These are phyloP conservation scores for Linderina pennispora DNA, from an alignment of 192 early-diverging fungal genomes.

Conservation along the genomic window DNA sequence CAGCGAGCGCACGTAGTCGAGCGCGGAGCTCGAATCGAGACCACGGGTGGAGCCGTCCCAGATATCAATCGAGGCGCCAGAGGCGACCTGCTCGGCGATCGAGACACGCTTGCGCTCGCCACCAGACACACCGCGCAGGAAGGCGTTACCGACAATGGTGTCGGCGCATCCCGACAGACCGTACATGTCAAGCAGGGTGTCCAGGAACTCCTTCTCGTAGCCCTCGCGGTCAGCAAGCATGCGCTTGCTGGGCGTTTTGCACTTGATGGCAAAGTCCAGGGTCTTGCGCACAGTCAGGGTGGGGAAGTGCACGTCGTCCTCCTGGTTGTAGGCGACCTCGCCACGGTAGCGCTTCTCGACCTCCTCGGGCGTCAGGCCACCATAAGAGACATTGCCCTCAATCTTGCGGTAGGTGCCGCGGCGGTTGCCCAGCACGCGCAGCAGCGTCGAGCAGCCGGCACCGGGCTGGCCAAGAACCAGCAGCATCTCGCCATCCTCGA, in stretches of 20 bases:
- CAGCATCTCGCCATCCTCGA: slow-evolving; percentile 69
- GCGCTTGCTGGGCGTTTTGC: slow-evolving; percentile 59
- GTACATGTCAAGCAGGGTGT: slow-evolving; percentile 51
- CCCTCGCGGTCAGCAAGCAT: slow-evolving; percentile 58
- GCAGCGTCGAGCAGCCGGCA: slow-evolving; percentile 60
- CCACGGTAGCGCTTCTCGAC: slow-evolving; percentile 60
- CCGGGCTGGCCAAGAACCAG: slow-evolving; percentile 67
- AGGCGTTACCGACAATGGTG: slow-evolving; percentile 51
- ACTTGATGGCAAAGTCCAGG: slow-evolving; percentile 67
- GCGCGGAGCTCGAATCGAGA: slow-evolving; percentile 50
- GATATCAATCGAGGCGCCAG: slow-evolving; percentile 47
- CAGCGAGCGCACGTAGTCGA: slow-evolving; percentile 68
- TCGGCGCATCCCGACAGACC: slow-evolving; percentile 50
- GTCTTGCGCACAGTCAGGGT: slow-evolving; percentile 78
- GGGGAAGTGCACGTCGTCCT: slow-evolving; percentile 70
- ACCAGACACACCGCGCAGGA: slow-evolving; percentile 58
- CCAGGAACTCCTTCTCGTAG: slow-evolving; percentile 34
- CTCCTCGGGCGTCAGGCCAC: slow-evolving; percentile 47
- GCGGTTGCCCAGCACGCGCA: slow-evolving; percentile 53
- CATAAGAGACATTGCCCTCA: slow-evolving; percentile 42
- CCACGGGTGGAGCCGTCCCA: slow-evolving; percentile 62
- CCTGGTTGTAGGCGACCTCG: slow-evolving; percentile 47
- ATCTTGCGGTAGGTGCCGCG: slow-evolving; percentile 48
- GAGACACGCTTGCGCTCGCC: slow-evolving; percentile 62
- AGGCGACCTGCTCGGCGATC: slow-evolving; percentile 55